Evolutionary conservation across 331 rosid species (phyloP).

Genomic region (Rosa hybrid): DNA sequence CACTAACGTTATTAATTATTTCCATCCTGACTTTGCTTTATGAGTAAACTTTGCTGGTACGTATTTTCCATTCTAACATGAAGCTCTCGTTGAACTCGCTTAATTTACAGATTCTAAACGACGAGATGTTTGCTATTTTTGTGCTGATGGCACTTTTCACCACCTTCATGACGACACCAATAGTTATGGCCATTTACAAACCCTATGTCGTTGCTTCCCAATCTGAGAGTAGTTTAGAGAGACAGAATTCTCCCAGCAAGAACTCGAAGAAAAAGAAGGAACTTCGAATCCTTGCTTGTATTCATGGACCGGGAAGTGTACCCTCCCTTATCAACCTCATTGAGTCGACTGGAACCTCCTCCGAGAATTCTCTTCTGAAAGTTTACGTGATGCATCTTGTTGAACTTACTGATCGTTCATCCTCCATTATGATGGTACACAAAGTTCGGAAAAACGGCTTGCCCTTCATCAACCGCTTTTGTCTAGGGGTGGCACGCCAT

Average conservation of each 20-base stretch:
- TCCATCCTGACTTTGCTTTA: background rate
- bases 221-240: conserved; percentile 24
- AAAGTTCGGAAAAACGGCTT: conserved; percentile 69
- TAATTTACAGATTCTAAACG: conserved; percentile 60
- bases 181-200: conserved; percentile 69
- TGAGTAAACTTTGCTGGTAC: background rate
- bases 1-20: background rate
- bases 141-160: conserved; percentile 87
- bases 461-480: conserved; percentile 57
- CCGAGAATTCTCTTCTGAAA: conserved; percentile 41
- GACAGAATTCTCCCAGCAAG: background rate
- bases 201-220: conserved; percentile 41
- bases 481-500: conserved; percentile 50
- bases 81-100: background rate
- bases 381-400: conserved; percentile 73
- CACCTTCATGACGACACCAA: conserved; percentile 83
- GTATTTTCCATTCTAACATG: background rate
- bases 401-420: conserved; percentile 75
- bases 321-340: conserved; percentile 57
- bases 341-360: conserved; percentile 48
- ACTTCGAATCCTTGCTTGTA: conserved; percentile 65
- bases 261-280: background rate
- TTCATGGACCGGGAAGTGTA: conserved; percentile 59
- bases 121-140: conserved; percentile 76
- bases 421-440: conserved; percentile 66